phyloP scores from a whole-genome alignment of 768 basidiomycete species.

The Suillus subaureus region DNA sequence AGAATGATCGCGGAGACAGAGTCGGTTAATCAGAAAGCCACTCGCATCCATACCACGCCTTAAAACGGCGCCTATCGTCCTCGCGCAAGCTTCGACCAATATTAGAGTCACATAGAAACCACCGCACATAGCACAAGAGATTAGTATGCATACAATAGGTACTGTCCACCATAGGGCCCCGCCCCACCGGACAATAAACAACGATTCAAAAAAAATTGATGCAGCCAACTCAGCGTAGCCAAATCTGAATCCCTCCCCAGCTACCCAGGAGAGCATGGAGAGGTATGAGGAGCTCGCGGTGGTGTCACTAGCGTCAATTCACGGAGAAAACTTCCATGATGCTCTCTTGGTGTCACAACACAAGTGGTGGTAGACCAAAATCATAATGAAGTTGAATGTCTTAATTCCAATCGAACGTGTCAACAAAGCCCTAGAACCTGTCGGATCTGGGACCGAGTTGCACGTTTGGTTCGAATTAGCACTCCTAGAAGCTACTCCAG shows the following conservation, averaged over 20 bases:
- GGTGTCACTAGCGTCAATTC: neutral
- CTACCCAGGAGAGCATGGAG: too few species aligned
- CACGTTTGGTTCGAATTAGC: neutral
- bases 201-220: too few species aligned
- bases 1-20: too few species aligned
- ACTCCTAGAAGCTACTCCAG: neutral
- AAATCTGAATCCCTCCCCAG: neutral
- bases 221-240: neutral
- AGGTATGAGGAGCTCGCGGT: neutral
- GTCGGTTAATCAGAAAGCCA: too few species aligned
- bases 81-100: too few species aligned
- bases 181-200: too few species aligned
- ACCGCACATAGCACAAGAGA: too few species aligned
- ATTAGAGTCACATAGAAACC: too few species aligned
- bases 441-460: fast-evolving
- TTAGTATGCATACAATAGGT: too few species aligned
- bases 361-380: neutral
- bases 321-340: neutral
- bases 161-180: too few species aligned
- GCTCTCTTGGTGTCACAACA: neutral
- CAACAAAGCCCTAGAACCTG: neutral
- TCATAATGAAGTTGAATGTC: neutral
- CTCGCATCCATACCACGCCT: too few species aligned
- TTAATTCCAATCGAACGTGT: neutral
- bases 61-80: too few species aligned